Evolutionary conservation across 1,284 basidiomycete species (phyloP).

Genomic region (Amylostereum chailletii): DNA sequence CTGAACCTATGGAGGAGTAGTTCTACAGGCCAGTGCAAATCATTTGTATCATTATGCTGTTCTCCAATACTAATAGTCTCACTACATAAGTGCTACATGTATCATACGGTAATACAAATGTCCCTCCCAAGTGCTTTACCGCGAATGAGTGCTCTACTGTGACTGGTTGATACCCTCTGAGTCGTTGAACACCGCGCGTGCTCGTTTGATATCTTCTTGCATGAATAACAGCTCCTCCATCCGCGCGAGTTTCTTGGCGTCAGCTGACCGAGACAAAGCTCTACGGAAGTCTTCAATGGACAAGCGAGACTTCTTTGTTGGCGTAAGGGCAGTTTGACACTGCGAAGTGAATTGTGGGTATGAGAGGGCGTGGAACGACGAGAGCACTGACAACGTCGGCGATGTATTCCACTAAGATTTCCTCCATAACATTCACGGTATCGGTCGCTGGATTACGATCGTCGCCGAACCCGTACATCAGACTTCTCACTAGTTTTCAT

Average conservation of each 20-base stretch:
- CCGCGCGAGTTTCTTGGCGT: slow-evolving; percentile 79
- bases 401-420: slow-evolving; percentile 88
- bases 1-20: slow-evolving; percentile 52
- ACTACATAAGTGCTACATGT: too few species aligned
- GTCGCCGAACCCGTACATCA: slow-evolving; percentile 97
- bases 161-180: slow-evolving; percentile 45
- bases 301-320: slow-evolving; percentile 62
- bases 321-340: slow-evolving; percentile 65
- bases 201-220: slow-evolving; percentile 89
- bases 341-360: slow-evolving; percentile 19
- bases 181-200: slow-evolving; percentile 71
- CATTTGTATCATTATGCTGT: too few species aligned
- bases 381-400: slow-evolving; percentile 66
- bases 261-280: slow-evolving; percentile 66
- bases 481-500: slow-evolving; percentile 54
- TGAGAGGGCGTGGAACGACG: slow-evolving; percentile 6
- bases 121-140: too few species aligned
- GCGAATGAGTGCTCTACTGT: neutral
- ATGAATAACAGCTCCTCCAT: slow-evolving; percentile 87
- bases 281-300: slow-evolving; percentile 77
- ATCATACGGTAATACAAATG: too few species aligned
- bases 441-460: slow-evolving; percentile 82
- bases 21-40: neutral
- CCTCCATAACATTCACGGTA: slow-evolving; percentile 87
- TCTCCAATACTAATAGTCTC: too few species aligned